Evolutionary conservation across 2,329 filamentous ascomycete genomes (phyloP), one percentile per base, ranked within the genome.

Genomic region (Paradendryphiella salina): DNA sequence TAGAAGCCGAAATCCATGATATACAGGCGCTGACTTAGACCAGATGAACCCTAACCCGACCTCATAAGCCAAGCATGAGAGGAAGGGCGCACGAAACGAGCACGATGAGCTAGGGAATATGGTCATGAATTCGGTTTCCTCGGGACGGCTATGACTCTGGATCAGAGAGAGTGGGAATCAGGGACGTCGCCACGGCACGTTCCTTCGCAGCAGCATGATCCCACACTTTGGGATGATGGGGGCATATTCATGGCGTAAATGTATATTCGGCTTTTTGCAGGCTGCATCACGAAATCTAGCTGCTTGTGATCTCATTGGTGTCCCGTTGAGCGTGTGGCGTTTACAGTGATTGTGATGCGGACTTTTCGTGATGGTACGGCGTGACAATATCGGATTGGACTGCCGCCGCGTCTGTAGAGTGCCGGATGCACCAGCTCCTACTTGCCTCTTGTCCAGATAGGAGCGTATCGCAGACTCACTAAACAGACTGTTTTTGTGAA

Each of bases 31-130:
- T 63, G 56, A 65, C 46, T 9, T 18, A 23, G 48, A 13, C 4
- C 41, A 89, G 88, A 92, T 92, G 88, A 92, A 92, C 85, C 87
- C 88, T 77, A 90, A 90, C 84, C 88, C 88, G 72, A 85, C 84
- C 75, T 75, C 85, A 70, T 90, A 88, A 69, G 58, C 64, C 63
- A 61, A 54, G 53, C 47, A 46, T 43, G 56, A 47, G 38, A 46
- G 57, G 51, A 37, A 60, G 58, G 59, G 61, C 53, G 52, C 58
- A 57, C 47, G 60, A 67, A 61, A 65, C 55, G 63, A 65, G 61
- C 61, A 64, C 62, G 57, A 67, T 63, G 61, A 59, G 63, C 64
- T 69, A 66, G 63, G 65, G 59, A 64, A 52, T 61, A 61, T 52
- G 63, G 61, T 67, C 61, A 71, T 70, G 66, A 64, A 67, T 67